Evolutionary conservation across 495 filamentous ascomycete species (phyloP).

Genomic region (Penicillium angulare): DNA sequence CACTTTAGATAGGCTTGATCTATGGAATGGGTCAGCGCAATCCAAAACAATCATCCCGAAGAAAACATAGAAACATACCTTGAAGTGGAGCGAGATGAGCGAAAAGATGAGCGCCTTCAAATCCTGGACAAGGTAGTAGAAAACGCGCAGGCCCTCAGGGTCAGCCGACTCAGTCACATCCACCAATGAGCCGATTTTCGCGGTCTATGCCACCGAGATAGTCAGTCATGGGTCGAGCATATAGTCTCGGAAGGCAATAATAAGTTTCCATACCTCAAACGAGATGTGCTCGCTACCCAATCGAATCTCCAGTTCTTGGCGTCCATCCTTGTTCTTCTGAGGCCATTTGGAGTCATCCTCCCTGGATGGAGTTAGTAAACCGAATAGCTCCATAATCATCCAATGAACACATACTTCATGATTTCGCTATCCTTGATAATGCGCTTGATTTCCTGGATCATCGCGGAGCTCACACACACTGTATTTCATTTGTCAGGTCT

Average conservation of each 20-base stretch:
- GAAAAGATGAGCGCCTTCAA: constrained; percentile 97
- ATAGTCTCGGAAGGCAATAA: constrained; percentile 5
- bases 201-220: constrained; percentile 79
- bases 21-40: constrained; percentile 18
- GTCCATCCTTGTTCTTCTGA: constrained; percentile 97
- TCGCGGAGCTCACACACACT: constrained; percentile 96
- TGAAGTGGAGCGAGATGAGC: constrained; percentile 95
- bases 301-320: constrained; percentile 94
- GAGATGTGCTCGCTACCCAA: constrained; percentile 96
- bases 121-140: constrained; percentile 99
- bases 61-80: constrained; percentile 51
- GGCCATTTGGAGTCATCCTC: constrained; percentile 99
- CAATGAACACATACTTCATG: constrained; percentile 68
- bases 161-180: constrained; percentile 96
- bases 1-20: constrained; percentile 78
- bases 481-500: constrained; percentile 20
- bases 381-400: not conserved
- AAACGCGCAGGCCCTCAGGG: constrained; percentile 96
- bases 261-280: constrained; percentile 86
- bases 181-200: constrained; percentile 95
- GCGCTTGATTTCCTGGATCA: constrained; percentile 90
- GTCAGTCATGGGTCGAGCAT: no score
- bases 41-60: not conserved
- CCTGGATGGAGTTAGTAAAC: constrained; percentile 44
- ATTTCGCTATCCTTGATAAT: constrained; percentile 99